phyloP scores from a whole-genome alignment of 106 monocot species.

The Dendrobium officinale region DNA sequence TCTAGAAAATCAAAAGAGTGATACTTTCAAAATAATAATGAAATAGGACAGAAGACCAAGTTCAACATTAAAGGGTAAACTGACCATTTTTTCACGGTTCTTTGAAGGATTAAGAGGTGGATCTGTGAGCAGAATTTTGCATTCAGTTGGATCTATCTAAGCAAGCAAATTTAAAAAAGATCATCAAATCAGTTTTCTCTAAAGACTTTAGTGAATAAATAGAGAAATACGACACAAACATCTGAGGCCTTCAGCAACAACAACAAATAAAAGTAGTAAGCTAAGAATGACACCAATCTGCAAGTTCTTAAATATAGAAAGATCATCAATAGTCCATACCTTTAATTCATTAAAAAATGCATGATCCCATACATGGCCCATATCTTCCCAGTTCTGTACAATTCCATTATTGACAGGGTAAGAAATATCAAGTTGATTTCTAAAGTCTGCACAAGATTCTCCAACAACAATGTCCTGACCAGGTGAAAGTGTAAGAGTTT shows the following conservation, averaged over 20 bases:
- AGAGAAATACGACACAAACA: conserved; percentile 5
- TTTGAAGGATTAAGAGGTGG: conserved; percentile 97
- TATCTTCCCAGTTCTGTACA: conserved; percentile 98
- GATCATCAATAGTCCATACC: conserved; percentile 26
- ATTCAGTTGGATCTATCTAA: conserved; percentile 88
- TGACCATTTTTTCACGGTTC: conserved; percentile 94
- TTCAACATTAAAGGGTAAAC: conserved; percentile 2
- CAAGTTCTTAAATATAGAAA: neutral
- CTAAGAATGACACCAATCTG: neutral
- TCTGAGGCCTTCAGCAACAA: neutral
- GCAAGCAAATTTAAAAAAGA: conserved; percentile 11
- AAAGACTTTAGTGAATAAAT: neutral
- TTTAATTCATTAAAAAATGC: conserved; percentile 85
- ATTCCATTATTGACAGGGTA: conserved; percentile 97
- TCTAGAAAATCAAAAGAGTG: neutral
- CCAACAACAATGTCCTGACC: conserved; percentile 85
- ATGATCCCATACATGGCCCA: conserved; percentile 95
- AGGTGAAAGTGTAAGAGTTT: neutral
- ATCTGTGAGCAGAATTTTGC: conserved; percentile 94
- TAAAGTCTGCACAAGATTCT: conserved; percentile 67
- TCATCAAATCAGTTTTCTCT: neutral
- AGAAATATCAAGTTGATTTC: conserved; percentile 83
- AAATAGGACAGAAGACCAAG: neutral
- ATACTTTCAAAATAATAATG: neutral
- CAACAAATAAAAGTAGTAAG: neutral